phyloP scores from a whole-genome alignment of 495 filamentous ascomycete genomes.

The Aspergillus campestris region DNA sequence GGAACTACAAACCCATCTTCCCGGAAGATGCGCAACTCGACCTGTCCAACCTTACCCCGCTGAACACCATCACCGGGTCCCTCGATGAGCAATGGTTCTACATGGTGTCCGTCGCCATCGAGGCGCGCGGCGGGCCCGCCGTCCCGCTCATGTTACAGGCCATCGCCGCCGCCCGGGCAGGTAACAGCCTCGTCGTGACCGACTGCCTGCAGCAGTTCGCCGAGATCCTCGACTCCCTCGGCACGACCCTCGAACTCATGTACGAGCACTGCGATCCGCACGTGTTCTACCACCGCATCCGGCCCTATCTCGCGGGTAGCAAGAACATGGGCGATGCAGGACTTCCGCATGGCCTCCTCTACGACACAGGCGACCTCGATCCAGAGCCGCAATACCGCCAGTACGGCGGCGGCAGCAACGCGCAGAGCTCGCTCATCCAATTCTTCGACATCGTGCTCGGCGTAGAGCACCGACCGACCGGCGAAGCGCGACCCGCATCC shows the following conservation, averaged over 20 bases:
- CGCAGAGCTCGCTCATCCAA: constrained; percentile 89
- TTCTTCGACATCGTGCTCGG: constrained; percentile 92
- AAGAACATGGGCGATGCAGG: constrained; percentile 96
- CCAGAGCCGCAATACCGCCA: constrained; percentile 63
- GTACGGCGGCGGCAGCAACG: constrained; percentile 87
- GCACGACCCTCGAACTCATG: constrained; percentile 66
- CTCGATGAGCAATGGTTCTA: constrained; percentile 99
- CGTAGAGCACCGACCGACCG: constrained; percentile 85
- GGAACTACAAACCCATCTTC: constrained; percentile 94
- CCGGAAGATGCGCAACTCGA: constrained; percentile 67
- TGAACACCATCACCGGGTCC: constrained; percentile 89
- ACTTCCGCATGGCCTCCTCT: constrained; percentile 76
- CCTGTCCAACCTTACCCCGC: constrained; percentile 73
- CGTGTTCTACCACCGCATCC: constrained; percentile 87
- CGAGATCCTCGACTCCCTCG: constrained; percentile 79
- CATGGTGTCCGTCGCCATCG: constrained; percentile 87
- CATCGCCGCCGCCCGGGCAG: constrained; percentile 67
- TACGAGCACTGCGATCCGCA: constrained; percentile 88
- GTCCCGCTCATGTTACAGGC: constrained; percentile 82
- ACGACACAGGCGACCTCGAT: constrained; percentile 66
- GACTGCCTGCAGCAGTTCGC: constrained; percentile 69
- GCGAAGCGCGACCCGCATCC: constrained; percentile 41
- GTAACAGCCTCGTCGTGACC: constrained; percentile 62
- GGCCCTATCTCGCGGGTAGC: constrained; percentile 88
- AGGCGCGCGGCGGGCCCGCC: constrained; percentile 84